Conservation (phyloP, 2,329 filamentous ascomycete species). For the Botrytis cinerea region DNA sequence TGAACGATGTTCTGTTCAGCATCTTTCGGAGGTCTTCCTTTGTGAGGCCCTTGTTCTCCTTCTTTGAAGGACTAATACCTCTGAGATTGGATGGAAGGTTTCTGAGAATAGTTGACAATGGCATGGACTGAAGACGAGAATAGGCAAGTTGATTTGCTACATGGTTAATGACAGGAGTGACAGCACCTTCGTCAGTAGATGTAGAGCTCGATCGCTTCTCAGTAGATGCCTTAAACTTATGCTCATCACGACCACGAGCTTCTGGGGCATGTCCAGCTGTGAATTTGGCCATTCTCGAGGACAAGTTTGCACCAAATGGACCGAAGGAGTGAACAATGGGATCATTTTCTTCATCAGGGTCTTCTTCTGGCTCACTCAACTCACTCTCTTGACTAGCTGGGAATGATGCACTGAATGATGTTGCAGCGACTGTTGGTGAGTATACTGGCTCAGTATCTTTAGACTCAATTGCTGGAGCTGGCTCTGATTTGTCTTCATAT, state of each 20-base stretch:
- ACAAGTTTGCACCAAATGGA: slow-evolving; percentile 81
- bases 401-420: slow-evolving; percentile 32
- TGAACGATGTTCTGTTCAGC: slow-evolving; percentile 72
- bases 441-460: slow-evolving; percentile 30
- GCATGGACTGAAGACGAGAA: slow-evolving; percentile 87
- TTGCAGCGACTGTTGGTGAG: slow-evolving; percentile 36
- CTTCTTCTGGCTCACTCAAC: slow-evolving; percentile 57
- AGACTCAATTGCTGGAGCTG: slow-evolving; percentile 45
- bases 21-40: slow-evolving; percentile 67
- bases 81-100: slow-evolving; percentile 74
- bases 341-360: slow-evolving; percentile 92
- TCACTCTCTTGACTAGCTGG: slow-evolving; percentile 51
- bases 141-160: slow-evolving; percentile 94
- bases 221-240: slow-evolving; percentile 31
- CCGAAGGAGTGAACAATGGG: slow-evolving; percentile 91
- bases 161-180: slow-evolving; percentile 69
- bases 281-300: slow-evolving; percentile 80
- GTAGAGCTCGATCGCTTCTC: slow-evolving; percentile 35
- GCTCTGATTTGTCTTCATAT: slow-evolving; percentile 68
- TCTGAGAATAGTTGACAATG: slow-evolving; percentile 83
- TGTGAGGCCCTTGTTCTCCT: slow-evolving; percentile 51
- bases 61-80: slow-evolving; percentile 39
- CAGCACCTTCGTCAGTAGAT: slow-evolving; percentile 45
- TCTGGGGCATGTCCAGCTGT: slow-evolving; percentile 64
- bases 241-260: slow-evolving; percentile 35